Base-by-base conservation (phyloP, 2,329 filamentous ascomycete species). In the Neospermospora avenae region DNA sequence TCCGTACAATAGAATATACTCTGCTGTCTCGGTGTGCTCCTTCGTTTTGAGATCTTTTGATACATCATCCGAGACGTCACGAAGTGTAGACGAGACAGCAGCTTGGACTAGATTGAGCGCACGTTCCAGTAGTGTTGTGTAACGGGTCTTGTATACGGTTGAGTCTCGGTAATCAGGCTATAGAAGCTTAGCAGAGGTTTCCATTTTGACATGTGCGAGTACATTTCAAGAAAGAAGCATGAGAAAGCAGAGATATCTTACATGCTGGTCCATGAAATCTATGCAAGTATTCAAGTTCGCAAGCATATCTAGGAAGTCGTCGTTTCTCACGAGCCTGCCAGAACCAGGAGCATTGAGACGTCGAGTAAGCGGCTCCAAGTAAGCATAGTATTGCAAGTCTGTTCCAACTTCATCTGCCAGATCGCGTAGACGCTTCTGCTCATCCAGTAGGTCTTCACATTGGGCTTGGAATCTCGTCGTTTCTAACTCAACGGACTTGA, bases 371-470 rank as follows among this genome's bases (percentile, higher is more conserved):
- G 88, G 92, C 65, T 99, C 95, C 5, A 99, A 82, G 71, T 96
- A 97, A 20, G 89, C 85, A 74, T 99, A 99, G 75, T 96, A 97
- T 71, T 93, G 87, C n/a, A 97, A 79, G 68, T 97, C 96, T 24
- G 90, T 89, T 25, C 90, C 88, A 59, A 99, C 88, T 60, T 92
- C 88, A 66, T 96, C 85, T 2, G 92, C 91, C 44, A 99, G 81
- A 65, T 82, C 83, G 63, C 90, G 86, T 42, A 97, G 81, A 24
- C 90, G 85, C 68, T 83, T 85, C 76, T 98, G 92, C 69, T 96
- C 93, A 1, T 84, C 80, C 31, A 98, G 78, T 2, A 99, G 81
- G 59, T 91, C 89, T 72, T 97, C 91, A 75, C 95, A 99, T 74
- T 96, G 92, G 49, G 88, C 85, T 72, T 93, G 90, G 77, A 99